Evolutionary conservation across 805 yeast species (phyloP).

Genomic region (Peterozyma toletana): DNA sequence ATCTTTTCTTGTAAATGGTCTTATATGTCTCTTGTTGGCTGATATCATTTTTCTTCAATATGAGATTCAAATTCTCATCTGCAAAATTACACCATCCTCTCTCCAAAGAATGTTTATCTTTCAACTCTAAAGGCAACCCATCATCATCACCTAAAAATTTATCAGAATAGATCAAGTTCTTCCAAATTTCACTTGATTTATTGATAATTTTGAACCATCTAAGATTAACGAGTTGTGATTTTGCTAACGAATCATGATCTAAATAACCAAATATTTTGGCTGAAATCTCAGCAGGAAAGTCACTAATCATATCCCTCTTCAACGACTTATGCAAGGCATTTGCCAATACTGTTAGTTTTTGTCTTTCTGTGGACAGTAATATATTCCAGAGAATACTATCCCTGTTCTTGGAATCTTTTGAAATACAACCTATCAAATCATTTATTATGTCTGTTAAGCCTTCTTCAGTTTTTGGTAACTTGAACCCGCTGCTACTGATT

Average conservation of each 20-base stretch:
- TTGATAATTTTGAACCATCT: conserved; percentile 65
- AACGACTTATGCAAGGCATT: conserved; percentile 45
- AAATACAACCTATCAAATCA: conserved; percentile 28
- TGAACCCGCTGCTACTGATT: conserved; percentile 28
- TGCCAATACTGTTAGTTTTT: conserved; percentile 54
- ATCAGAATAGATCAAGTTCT: conserved; percentile 53
- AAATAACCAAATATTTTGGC: conserved; percentile 56
- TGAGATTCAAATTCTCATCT: conserved; percentile 9
- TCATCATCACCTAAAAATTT: conserved; percentile 40
- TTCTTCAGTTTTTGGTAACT: conserved; percentile 16
- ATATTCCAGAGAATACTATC: conserved; percentile 37
- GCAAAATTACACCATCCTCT: conserved; percentile 11
- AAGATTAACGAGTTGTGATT: conserved; percentile 56
- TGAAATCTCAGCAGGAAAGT: conserved; percentile 71
- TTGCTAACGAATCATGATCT: conserved; percentile 54
- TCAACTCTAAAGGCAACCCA: conserved; percentile 27
- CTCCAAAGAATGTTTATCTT: conserved; percentile 1
- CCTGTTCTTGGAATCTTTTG: conserved; percentile 41
- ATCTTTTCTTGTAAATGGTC: conserved; percentile 54
- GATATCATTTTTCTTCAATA: conserved; percentile 18
- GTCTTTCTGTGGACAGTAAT: conserved; percentile 50
- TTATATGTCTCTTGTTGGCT: conserved; percentile 26
- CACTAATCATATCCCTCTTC: conserved; percentile 63
- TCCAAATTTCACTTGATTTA: conserved; percentile 64
- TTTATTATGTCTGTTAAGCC: conserved; percentile 11